A percentile compares a stretch with the other conserved stretches of the same genome.
phyloP scores from a whole-genome alignment of 176 grass and related monocot species.

The Poa annua region DNA sequence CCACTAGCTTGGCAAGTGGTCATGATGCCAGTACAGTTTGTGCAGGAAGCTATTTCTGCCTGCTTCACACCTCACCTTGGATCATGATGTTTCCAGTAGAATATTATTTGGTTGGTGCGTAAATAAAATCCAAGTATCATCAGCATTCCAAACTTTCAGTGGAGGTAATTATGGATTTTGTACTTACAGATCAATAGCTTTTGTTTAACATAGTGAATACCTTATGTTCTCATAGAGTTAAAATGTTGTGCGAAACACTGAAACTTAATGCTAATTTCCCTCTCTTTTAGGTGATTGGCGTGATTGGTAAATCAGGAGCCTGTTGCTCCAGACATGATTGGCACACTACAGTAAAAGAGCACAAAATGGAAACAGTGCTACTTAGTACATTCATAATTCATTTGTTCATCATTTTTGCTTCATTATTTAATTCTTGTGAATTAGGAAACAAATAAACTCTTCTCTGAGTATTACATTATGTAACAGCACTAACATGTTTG shows the following conservation, averaged over 20 bases:
- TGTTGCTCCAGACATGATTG: slow-evolving; percentile 3
- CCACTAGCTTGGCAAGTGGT: slow-evolving; percentile 28
- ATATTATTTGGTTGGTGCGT: not conserved
- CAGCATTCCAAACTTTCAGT: slow-evolving; percentile 15
- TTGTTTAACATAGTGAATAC: not conserved
- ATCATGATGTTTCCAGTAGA: slow-evolving; percentile 17
- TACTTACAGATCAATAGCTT: slow-evolving; percentile 14
- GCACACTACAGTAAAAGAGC: not conserved
- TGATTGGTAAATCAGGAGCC: slow-evolving; percentile 10
- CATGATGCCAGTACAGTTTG: not conserved
- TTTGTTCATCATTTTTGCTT: slow-evolving; percentile 13
- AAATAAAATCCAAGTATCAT: not conserved
- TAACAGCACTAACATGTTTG: not conserved
- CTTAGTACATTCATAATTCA: not conserved
- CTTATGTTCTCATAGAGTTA: not conserved
- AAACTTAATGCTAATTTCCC: not conserved
- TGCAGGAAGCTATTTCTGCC: slow-evolving; percentile 1
- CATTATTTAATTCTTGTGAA: slow-evolving; percentile 31
- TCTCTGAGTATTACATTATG: slow-evolving; percentile 2
- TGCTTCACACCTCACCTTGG: slow-evolving; percentile 4
- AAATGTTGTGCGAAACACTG: not conserved
- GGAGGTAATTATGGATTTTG: slow-evolving; percentile 10
- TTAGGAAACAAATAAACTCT: not conserved
- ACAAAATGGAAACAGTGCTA: not conserved
- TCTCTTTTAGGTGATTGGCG: slow-evolving; percentile 29